Percentiles rank a stretch among this genome's conserved stretches.
phyloP scores from a whole-genome alignment of 2,329 filamentous ascomycete genomes.

The Ploettnerulaceae sp. region DNA sequence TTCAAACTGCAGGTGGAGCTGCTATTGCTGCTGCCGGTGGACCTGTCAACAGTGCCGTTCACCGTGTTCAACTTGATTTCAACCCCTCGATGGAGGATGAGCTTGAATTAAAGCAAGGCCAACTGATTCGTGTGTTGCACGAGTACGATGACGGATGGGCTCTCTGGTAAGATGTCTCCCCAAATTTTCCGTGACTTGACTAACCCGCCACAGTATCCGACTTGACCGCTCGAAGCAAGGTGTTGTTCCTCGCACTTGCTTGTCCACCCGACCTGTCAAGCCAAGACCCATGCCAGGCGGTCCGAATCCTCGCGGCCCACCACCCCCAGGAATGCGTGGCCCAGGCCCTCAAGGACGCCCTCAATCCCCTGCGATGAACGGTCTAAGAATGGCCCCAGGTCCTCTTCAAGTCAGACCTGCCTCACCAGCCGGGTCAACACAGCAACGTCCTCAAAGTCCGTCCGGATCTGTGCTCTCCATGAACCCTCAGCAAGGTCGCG shows the following conservation, averaged over 20 bases:
- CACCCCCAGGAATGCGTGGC: conserved; percentile 23
- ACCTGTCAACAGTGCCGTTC: conserved; percentile 60
- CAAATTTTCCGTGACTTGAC: no score
- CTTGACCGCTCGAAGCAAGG: conserved; percentile 89
- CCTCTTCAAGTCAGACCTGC: conserved; percentile 14
- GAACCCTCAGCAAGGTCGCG: conserved; percentile 14
- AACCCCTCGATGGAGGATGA: conserved; percentile 90
- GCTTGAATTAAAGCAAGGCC: conserved; percentile 72
- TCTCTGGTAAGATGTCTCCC: no score
- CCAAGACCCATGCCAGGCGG: no score
- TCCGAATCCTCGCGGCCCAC: no score
- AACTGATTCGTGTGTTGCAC: conserved; percentile 83
- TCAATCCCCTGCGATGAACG: conserved; percentile 18
- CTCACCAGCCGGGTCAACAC: conserved; percentile 8
- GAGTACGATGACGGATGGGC: conserved; percentile 99
- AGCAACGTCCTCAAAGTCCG: conserved; percentile 3
- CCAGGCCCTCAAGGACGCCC: conserved; percentile 20
- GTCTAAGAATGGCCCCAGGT: conserved; percentile 23
- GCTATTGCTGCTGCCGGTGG: conserved; percentile 58
- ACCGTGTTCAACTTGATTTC: conserved; percentile 93
- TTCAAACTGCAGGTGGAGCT: conserved; percentile 46
- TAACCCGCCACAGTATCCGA: no score
- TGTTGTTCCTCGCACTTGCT: conserved; percentile 87
- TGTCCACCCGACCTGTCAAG: conserved; percentile 83
- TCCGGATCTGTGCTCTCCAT: background rate